Base-by-base conservation (phyloP, 495 filamentous ascomycete species). In the Trichocladium uniseriatum region DNA sequence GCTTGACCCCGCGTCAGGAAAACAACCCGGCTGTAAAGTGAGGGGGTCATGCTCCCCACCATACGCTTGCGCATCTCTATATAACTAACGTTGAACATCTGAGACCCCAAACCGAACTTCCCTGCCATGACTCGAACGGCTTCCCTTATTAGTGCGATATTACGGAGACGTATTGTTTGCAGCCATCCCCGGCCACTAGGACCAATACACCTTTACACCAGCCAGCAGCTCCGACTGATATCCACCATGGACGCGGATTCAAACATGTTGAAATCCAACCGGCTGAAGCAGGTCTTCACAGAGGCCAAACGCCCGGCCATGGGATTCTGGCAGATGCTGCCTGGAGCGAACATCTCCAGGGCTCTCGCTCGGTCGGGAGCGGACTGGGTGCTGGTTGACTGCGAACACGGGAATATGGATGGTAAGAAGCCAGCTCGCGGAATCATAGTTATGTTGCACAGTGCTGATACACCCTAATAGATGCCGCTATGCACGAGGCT, bases 401-500 rank as follows among this genome's bases (percentile, higher is more conserved):
- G 75, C 39, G 83, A 88, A 60, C 86, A 91, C 66, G 86, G 86
- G 16, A 86, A 85, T 55, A 83, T 89, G 21, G 82, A 84, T 56
- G 84, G 81, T 83, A 67, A 28, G 63, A 16, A 24, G 15, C 14
- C 14, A 11, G n/a, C 24, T 20, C 14, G 3, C 9, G n/a, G 31
- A n/a, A n/a, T n/a, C n/a, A n/a, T n/a, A n/a, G n/a, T n/a, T n/a
- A n/a, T n/a, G n/a, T n/a, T n/a, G n/a, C n/a, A n/a, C n/a, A n/a
- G n/a, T 24, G 31, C 48, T 48, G 38, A 58, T 55, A 64, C 24
- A 55, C 43, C 9, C 3, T 34, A 11, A 16, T 54, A 75, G 85
- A 91, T 66, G 79, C 77, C 32, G 75, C 79, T 11, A 92, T 92
- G 88, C 87, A 92, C 58, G 86, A 89, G 51, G 79, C 84, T 3